Base-by-base conservation (phyloP, 805 yeast genomes). In the Candida loeiensis region DNA sequence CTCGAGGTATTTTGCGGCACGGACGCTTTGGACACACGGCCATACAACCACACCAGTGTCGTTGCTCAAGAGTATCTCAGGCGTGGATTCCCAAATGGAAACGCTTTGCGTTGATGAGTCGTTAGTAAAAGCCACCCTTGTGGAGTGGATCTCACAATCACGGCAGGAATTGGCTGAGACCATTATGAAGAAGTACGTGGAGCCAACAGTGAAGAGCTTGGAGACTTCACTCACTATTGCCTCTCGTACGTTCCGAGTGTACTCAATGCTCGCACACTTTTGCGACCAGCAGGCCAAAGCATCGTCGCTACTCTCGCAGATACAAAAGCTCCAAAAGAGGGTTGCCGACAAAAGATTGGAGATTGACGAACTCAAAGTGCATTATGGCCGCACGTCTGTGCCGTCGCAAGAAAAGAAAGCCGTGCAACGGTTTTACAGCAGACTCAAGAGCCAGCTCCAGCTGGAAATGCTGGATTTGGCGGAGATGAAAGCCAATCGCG, bases 91-190 rank as follows among this genome's bases (percentile, higher is more conserved):
- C 2, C 54, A 58, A 1, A 32, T 53, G 13, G 43, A 47, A 4
- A 40, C 38, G 6, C 42, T 59, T 27, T 42, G 46, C 6, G 41
- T 63, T 14, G 53, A 58, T 31, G 27, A 40, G 17, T 41, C 50
- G n/a, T 46, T 59, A n/a, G 47, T 67, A 3, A 47, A 51, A 59
- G 46, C 76, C 49, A 48, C 70, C 71, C 9, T 84, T 28, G 81
- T 81, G 0, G 70, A 75, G 34, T 89, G 96, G 96, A 61, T 79
- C 25, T 72, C 86, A 0, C 76, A 72, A 34, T 83, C 95, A 0
- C 73, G 84, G 26, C 82, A 80, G 45, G 95, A 82, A 43, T 67
- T 80, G 8, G 76, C 88, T 0, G 66, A 74, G 1, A 63, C 62
- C 2, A 78, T 90, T 1, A 71, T 81, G 73, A 58, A 63, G 1